A percentile compares a stretch with the other conserved stretches of the same genome.
Conservation (phyloP, 768 basidiomycete genomes). For the Chalciporus sphaerocephalus region DNA sequence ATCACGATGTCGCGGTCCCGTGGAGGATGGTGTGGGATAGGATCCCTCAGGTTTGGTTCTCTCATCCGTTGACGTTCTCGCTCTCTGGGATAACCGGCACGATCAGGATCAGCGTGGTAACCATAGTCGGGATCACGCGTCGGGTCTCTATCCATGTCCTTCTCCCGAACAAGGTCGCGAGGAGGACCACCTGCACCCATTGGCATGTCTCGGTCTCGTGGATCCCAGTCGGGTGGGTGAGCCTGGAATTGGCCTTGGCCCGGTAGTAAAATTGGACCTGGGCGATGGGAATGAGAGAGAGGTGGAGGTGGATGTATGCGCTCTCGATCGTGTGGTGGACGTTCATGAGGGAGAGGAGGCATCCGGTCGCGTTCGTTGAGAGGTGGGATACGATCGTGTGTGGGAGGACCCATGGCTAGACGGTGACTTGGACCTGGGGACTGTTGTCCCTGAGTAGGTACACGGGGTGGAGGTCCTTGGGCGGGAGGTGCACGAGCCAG, state of each 20-base stretch:
- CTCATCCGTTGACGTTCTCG: constrained; percentile 21
- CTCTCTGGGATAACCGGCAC: constrained; percentile 20
- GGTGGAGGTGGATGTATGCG: constrained; percentile 28
- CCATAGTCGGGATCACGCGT: constrained; percentile 24
- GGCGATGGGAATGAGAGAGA: constrained; percentile 19
- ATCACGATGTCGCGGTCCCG: constrained; percentile 23
- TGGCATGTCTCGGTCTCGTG: constrained; percentile 22
- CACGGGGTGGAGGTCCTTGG: constrained; percentile 16
- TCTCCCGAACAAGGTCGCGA: constrained; percentile 24
- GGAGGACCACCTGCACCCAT: constrained; percentile 15
- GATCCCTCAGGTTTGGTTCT: constrained; percentile 20
- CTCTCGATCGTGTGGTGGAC: constrained; percentile 20
- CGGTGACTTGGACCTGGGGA: constrained; percentile 25
- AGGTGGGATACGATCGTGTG: constrained; percentile 23
- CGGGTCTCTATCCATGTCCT: constrained; percentile 22
- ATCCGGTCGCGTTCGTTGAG: constrained; percentile 26
- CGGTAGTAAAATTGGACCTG: constrained; percentile 18
- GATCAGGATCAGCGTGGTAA: constrained; percentile 21
- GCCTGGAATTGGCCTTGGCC: constrained; percentile 32
- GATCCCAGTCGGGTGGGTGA: constrained; percentile 28
- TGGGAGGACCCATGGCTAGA: constrained; percentile 14
- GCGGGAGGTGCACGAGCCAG: constrained; percentile 18
- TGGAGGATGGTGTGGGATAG: constrained; percentile 15
- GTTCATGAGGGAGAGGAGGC: constrained; percentile 21
- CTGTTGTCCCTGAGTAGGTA: constrained; percentile 15